Conservation (phyloP, 2,329 filamentous ascomycete genomes). For the Fusarium annulatum region DNA sequence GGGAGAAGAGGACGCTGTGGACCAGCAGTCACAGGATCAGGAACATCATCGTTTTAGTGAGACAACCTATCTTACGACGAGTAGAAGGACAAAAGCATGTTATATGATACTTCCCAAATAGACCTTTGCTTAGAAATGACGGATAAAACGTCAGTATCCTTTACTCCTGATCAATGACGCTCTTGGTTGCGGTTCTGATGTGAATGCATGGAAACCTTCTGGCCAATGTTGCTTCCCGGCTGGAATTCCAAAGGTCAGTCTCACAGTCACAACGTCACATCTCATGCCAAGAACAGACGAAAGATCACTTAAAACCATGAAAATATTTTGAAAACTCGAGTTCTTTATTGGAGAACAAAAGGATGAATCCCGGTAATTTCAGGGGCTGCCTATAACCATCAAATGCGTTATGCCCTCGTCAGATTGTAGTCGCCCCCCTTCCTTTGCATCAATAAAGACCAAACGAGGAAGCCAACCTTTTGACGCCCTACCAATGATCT, state of each 20-base stretch:
- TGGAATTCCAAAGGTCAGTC: background rate
- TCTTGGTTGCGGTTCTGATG: background rate
- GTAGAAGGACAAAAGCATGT: constrained; percentile 6
- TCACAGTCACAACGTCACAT: background rate
- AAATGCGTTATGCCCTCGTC: constrained; percentile 53
- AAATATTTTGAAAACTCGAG: constrained; percentile 45
- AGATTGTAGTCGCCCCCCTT: constrained; percentile 49
- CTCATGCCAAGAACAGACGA: background rate
- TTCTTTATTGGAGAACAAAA: constrained; percentile 55
- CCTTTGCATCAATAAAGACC: constrained; percentile 57
- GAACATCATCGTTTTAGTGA: background rate
- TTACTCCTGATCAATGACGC: background rate
- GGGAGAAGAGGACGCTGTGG: background rate
- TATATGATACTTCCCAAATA: constrained; percentile 15
- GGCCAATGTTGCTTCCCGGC: background rate
- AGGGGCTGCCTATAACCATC: constrained; percentile 53
- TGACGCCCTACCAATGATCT: constrained; percentile 60
- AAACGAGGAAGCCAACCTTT: constrained; percentile 60
- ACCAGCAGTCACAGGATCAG: background rate
- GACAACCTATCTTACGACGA: background rate
- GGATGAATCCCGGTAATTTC: constrained; percentile 54
- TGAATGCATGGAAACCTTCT: background rate
- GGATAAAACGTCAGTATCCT: background rate
- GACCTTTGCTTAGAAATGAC: constrained; percentile 6
- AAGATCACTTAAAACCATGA: background rate